Evolutionary conservation across 345 rosid species (phyloP).

Genomic region (Corymbia maculata): DNA sequence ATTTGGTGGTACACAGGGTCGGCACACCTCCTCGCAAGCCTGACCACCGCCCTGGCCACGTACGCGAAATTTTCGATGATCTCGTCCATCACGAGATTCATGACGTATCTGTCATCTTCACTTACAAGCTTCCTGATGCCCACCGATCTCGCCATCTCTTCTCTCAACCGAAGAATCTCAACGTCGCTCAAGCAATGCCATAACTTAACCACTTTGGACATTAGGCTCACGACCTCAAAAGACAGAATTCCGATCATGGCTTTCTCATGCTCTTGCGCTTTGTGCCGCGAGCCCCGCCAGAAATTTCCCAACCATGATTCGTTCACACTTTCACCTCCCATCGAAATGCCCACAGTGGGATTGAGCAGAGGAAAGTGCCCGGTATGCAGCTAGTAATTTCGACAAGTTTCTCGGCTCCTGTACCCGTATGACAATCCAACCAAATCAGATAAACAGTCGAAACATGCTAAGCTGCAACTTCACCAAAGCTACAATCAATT

Average conservation of each 20-base stretch:
- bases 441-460: not conserved
- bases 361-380: not conserved
- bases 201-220: not conserved
- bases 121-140: slow-evolving; percentile 43
- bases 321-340: slow-evolving; percentile 21
- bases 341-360: not conserved
- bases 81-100: slow-evolving; percentile 47
- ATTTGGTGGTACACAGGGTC: slow-evolving; percentile 35
- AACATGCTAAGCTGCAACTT: not conserved
- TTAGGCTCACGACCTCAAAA: not conserved
- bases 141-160: slow-evolving; percentile 24
- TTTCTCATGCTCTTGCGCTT: not conserved
- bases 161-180: slow-evolving; percentile 14
- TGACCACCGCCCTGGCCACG: slow-evolving; percentile 35
- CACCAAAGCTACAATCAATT: not conserved
- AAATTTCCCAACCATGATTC: slow-evolving; percentile 41
- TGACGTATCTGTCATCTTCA: slow-evolving; percentile 25
- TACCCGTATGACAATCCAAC: not conserved
- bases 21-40: slow-evolving; percentile 40
- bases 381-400: not conserved
- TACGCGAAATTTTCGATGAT: slow-evolving; percentile 26
- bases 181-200: not conserved
- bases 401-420: not conserved
- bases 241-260: not conserved
- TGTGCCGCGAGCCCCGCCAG: slow-evolving; percentile 16